Evolutionary conservation across 352 stramenopile species (phyloP), one percentile per base, ranked within the genome.

Genomic region (Elongisporangium anandrum): DNA sequence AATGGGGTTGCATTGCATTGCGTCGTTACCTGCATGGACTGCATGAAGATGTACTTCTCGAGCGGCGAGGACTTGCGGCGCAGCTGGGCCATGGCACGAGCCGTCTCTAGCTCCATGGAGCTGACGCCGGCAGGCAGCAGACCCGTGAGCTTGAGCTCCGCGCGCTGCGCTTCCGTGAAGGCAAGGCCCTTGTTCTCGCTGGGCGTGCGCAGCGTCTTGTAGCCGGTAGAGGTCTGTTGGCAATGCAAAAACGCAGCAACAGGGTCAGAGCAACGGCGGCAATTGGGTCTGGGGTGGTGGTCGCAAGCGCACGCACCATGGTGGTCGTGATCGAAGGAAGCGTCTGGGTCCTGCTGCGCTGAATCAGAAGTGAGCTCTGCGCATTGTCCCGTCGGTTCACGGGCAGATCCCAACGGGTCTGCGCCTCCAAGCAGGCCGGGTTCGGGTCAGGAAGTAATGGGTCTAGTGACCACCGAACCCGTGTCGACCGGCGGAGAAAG

Each of bases 41-140:
- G 88, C 70, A 99, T 75, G 70, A 96, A 97, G 23, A 97, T 76
- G 78, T 98, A 96, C 79, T 99, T 98, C 47, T 91, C 79, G 48
- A 99, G 90, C 54, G 87, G 84, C 21, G 78, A 94, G 22, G 73
- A 57, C 67, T 96, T 93, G 51, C 72, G 80, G 57, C 93, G 80
- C 29, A 99, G 71, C 61, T 89, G 79, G 53, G 81, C 57, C 50
- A 98, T 77, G 23, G 97, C 91, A 23, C 91, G 79, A 63, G 96
- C 72, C 59, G 89, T 92, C 69, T 98, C 94, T 10, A 95, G 68
- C 57, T 93, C 70, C 51, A 95, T 89, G 26, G 91, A 90, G 34
- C 85, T 75, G 54, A 95, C 74, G 29, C 75, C 84, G 5, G 81
- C 79, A 10, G 96, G 96, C 29, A 99, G 56, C 23, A 99, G 75